phyloP scores from a whole-genome alignment of 345 rosid genomes.

The Salix arbutifolia region DNA sequence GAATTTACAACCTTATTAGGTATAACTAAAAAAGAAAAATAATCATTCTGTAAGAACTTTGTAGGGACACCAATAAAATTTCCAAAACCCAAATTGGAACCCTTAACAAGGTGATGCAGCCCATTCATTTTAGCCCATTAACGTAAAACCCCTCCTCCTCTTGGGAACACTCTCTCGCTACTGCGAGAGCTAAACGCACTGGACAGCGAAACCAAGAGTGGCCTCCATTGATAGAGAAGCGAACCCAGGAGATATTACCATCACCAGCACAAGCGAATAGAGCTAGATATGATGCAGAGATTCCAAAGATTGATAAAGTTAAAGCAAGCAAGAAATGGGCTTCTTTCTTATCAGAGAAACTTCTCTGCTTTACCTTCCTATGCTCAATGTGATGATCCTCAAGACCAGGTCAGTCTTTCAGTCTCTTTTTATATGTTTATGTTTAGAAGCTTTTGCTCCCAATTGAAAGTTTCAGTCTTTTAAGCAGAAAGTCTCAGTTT shows the following conservation, averaged over 20 bases:
- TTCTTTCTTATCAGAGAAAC: constrained; percentile 31
- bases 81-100: too few species aligned
- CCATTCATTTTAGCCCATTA: neutral
- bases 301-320: constrained; percentile 40
- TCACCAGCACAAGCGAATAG: neutral
- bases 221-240: neutral
- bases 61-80: too few species aligned
- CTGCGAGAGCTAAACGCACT: neutral
- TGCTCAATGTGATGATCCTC: constrained; percentile 35
- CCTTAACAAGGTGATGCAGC: too few species aligned
- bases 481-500: neutral
- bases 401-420: constrained; percentile 53
- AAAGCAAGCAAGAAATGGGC: constrained; percentile 32
- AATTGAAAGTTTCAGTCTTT: neutral
- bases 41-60: too few species aligned
- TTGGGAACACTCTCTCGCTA: neutral
- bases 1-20: too few species aligned
- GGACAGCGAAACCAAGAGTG: neutral
- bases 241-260: neutral
- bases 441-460: too few species aligned
- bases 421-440: neutral
- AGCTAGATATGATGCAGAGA: constrained; percentile 43
- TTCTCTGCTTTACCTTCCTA: constrained; percentile 68
- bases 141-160: neutral
- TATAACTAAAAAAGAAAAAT: too few species aligned